Conservation (phyloP, 371 early-diverging fungal species). For the Basidiobolus meristosporus region DNA sequence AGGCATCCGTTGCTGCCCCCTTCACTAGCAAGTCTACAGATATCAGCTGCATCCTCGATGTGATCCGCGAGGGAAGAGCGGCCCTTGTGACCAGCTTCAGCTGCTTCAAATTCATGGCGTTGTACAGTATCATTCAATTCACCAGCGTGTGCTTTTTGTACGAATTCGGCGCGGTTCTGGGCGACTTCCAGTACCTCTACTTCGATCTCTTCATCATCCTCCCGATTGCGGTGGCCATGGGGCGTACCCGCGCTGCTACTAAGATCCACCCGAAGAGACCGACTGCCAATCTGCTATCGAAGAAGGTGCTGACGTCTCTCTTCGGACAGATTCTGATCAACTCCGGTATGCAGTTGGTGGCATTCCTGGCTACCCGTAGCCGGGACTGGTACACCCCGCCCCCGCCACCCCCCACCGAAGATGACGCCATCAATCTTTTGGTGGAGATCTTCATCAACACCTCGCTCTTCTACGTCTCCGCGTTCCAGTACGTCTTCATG, state of each 20-base stretch:
- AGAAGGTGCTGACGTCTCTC: conserved; percentile 74
- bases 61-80: conserved; percentile 93
- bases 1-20: conserved; percentile 94
- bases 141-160: conserved; percentile 78
- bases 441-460: conserved; percentile 74
- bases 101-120: conserved; percentile 95
- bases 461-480: conserved; percentile 66
- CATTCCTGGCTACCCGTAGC: conserved; percentile 43
- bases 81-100: conserved; percentile 94
- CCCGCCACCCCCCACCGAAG: conserved; percentile 40
- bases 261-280: conserved; percentile 59
- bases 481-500: conserved; percentile 79
- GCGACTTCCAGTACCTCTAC: conserved; percentile 85
- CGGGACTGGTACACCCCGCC: conserved; percentile 53
- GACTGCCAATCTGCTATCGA: conserved; percentile 80
- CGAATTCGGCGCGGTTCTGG: conserved; percentile 64
- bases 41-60: conserved; percentile 78
- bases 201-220: conserved; percentile 78
- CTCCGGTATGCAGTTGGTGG: conserved; percentile 46
- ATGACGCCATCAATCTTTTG: conserved; percentile 16
- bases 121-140: conserved; percentile 77
- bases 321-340: conserved; percentile 74
- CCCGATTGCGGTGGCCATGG: conserved; percentile 80
- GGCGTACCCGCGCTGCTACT: conserved; percentile 65
- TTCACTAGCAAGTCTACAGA: conserved; percentile 83